Evolutionary conservation across 2,329 filamentous ascomycete genomes (phyloP).

Genomic region (Apiospora aurea): DNA sequence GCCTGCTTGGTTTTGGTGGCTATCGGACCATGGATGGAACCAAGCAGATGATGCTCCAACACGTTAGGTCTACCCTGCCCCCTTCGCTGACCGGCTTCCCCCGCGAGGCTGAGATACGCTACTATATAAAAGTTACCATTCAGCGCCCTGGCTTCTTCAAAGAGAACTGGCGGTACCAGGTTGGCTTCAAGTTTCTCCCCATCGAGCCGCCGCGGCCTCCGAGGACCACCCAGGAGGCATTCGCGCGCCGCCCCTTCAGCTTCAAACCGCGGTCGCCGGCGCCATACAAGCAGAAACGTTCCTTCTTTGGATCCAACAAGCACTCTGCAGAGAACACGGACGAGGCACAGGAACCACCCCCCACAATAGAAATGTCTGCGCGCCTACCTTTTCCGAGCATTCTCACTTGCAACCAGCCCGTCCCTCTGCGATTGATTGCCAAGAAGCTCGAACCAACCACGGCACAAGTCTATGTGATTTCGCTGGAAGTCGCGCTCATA

Average conservation of each 20-base stretch:
- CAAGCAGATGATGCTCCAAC: conserved; percentile 67
- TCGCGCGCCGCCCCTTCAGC: conserved; percentile 74
- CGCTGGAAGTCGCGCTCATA: conserved; percentile 82
- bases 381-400: conserved; percentile 87
- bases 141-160: conserved; percentile 88
- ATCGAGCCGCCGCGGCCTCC: conserved; percentile 85
- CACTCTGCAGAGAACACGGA: conserved; percentile 29
- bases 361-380: conserved; percentile 79
- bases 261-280: conserved; percentile 55
- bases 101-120: conserved; percentile 86
- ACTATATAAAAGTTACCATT: conserved; percentile 95
- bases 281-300: conserved; percentile 57
- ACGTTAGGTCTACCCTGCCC: conserved; percentile 86
- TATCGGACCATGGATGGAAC: conserved; percentile 69
- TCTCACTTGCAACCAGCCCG: conserved; percentile 84
- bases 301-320: conserved; percentile 59
- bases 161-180: conserved; percentile 78
- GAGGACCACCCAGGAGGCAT: conserved; percentile 77
- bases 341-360: conserved; percentile 52
- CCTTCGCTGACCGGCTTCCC: conserved; percentile 89
- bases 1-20: conserved; percentile 57
- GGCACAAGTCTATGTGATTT: conserved; percentile 77
- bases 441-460: conserved; percentile 75
- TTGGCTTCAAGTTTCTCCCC: conserved; percentile 85
- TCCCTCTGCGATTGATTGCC: conserved; percentile 81